A percentile compares a stretch with the other conserved stretches of the same genome.
Conservation (phyloP, 495 filamentous ascomycete species). For the Podospora conica region DNA sequence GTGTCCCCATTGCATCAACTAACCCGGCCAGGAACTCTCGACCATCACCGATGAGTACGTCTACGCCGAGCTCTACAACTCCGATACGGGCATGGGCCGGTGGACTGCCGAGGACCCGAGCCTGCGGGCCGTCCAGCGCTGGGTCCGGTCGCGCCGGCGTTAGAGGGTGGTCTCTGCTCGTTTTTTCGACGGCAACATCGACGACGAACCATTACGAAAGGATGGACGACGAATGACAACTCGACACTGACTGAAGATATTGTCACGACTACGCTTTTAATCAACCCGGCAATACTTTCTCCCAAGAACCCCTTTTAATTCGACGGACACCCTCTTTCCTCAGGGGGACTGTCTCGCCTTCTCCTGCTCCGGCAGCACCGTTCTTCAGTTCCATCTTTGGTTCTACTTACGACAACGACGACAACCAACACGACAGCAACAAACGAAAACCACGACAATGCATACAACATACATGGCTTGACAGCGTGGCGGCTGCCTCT, state of each 20-base stretch:
- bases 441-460: too few relatives aligned
- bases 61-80: slow-evolving; percentile 55
- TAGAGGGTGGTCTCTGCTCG: background rate
- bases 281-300: background rate
- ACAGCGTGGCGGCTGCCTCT: background rate
- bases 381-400: background rate
- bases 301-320: background rate
- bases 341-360: background rate
- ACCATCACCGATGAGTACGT: slow-evolving; percentile 62
- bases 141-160: slow-evolving; percentile 40
- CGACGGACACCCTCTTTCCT: background rate
- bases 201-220: background rate
- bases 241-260: background rate
- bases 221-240: background rate
- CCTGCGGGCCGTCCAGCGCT: slow-evolving; percentile 44
- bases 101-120: slow-evolving; percentile 71
- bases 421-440: too few relatives aligned
- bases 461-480: background rate
- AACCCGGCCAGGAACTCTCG: slow-evolving; percentile 53
- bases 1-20: background rate
- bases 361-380: background rate
- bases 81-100: slow-evolving; percentile 60
- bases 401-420: background rate
- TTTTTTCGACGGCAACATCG: background rate
- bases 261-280: background rate